Base-by-base conservation (phyloP, 306 rosid species). In the Herpetospermum pedunculosum region DNA sequence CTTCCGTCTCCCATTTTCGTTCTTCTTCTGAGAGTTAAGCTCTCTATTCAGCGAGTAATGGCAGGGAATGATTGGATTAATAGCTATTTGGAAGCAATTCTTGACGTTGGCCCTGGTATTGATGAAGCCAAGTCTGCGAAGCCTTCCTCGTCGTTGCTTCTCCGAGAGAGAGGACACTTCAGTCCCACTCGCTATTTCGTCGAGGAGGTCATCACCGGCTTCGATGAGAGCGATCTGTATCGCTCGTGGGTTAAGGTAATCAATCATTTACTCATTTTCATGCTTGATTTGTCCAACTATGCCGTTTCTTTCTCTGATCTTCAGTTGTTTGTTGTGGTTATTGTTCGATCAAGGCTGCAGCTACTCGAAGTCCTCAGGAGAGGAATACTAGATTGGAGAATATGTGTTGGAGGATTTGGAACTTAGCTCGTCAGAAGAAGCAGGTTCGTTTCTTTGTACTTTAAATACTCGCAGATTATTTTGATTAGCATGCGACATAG, bases 401-500 rank as follows among this genome's bases (percentile, higher is more conserved):
- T 80, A 84, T 94, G 95, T 91, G 98, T 64, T 94, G 98, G 98
- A 87, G 99, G 84, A 94, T 94, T 83, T 94, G 99, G 99, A 94
- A 94, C 81, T 87, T 94, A 65, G 97, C 99, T 83, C 92, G 97
- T 57, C 96, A 94, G 85, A 94, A 89, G 87, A 94, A 94, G 84
- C 99, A 94, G 96, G 96, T 92, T 79, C 4, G n/a, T 4, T 54
- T 32, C 18, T 21, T 1, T 67, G 5, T 25, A 8, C 4, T 44
- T 44, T 21, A n/a, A 10, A 41, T 54, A 44, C 34, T 35, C 7
- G 25, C 57, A 38, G 75, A 69, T 57, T 53, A 47, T 34, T 75
- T 68, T 57, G 75, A 14, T 58, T 37, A 18, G 48, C 67, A 34
- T 50, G 77, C 62, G 23, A 35, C 48, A 38, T 65, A 38, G 50